These are phyloP conservation scores for Nigrospora sphaerica DNA, from an alignment of 2,329 filamentous ascomycete species.

Conservation along the genomic window DNA sequence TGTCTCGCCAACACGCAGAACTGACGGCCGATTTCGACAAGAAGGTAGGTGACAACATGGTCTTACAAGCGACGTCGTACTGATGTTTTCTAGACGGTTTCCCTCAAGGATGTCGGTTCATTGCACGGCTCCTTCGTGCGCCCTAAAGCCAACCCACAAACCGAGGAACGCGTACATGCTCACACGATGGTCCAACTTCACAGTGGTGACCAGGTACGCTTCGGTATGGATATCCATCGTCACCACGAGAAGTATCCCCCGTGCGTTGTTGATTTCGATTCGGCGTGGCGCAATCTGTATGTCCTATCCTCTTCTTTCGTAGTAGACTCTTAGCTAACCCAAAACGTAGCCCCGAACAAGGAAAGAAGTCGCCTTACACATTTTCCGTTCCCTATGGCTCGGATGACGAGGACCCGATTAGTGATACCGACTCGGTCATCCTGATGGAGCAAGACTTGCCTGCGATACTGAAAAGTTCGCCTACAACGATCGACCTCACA, in stretches of 20 bases:
- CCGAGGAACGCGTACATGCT: conserved; percentile 11
- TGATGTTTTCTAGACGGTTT: conserved; percentile 30
- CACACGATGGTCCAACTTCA: conserved; percentile 13
- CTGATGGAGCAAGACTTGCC: neutral
- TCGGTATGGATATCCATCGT: conserved; percentile 32
- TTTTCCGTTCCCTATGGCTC: too few species aligned
- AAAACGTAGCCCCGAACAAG: too few species aligned
- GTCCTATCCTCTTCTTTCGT: neutral
- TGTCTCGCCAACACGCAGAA: conserved; percentile 62
- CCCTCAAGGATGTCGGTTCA: conserved; percentile 38
- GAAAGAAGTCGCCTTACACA: too few species aligned
- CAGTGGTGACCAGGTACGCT: conserved; percentile 28
- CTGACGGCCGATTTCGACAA: conserved; percentile 34
- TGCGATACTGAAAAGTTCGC: neutral
- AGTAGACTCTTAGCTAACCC: too few species aligned
- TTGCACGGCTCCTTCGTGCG: conserved; percentile 48
- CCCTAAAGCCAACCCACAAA: conserved; percentile 9
- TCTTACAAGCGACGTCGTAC: neutral
- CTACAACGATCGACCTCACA: neutral
- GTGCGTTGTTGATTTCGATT: conserved; percentile 25
- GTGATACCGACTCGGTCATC: neutral
- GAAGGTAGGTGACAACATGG: conserved; percentile 29
- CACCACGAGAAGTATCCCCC: conserved; percentile 28
- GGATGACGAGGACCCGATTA: neutral
- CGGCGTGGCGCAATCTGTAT: conserved; percentile 14